A percentile compares a stretch with the other conserved stretches of the same genome.
Evolutionary conservation across 495 filamentous ascomycete species (phyloP).

Genomic region (Daldinia caldariorum): DNA sequence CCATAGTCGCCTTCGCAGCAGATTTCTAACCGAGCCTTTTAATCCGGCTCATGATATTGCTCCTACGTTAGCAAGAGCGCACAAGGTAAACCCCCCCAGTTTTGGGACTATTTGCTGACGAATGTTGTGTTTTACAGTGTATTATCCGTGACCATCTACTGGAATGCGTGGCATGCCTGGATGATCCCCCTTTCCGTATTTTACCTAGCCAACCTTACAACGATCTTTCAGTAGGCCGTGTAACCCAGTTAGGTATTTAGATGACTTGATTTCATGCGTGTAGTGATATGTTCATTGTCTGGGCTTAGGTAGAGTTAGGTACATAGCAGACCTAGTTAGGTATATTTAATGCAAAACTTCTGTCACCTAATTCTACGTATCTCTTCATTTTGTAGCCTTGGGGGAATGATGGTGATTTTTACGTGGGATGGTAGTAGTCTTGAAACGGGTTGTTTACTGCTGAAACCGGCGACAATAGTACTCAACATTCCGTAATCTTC

Average conservation of each 20-base stretch:
- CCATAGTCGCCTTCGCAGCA: constrained; percentile 23
- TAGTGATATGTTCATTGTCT: neutral
- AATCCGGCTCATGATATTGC: constrained; percentile 8
- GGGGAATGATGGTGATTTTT: neutral
- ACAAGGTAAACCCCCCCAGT: constrained; percentile 32
- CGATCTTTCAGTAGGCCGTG: neutral
- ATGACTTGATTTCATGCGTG: neutral
- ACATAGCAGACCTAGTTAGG: constrained; percentile 12
- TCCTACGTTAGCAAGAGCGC: constrained; percentile 12
- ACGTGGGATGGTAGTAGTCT: constrained; percentile 3
- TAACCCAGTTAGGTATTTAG: neutral
- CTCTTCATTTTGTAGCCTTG: neutral
- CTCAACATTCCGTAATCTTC: constrained; percentile 22
- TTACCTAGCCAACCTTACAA: neutral
- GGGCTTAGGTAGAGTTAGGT: constrained; percentile 16
- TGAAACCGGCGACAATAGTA: constrained; percentile 29
- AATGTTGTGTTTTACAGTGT: constrained; percentile 27
- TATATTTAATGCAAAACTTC: constrained; percentile 4
- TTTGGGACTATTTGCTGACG: constrained; percentile 23
- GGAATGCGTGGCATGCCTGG: constrained; percentile 24
- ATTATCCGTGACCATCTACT: constrained; percentile 7
- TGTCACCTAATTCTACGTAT: neutral
- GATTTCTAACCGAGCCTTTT: constrained; percentile 8
- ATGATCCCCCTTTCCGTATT: neutral
- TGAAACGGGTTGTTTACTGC: constrained; percentile 13